Evolutionary conservation across 192 early-diverging fungal genomes (phyloP).

Genomic region (Kappamyces sp.): DNA sequence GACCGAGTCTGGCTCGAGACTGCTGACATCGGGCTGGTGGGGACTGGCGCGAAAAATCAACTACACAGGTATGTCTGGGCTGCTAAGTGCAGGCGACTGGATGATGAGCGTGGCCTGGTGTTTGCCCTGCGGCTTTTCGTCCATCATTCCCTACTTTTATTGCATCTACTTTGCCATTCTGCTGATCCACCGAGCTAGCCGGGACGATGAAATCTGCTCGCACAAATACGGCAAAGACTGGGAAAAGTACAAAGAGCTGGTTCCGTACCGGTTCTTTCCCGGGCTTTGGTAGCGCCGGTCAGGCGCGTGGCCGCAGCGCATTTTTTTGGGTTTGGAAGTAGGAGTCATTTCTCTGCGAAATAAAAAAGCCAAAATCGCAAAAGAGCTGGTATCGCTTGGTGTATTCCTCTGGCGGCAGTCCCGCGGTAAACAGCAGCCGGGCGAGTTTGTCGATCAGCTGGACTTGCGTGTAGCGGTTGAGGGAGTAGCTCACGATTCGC

Average conservation of each 20-base stretch:
- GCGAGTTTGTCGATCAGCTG: too few species aligned
- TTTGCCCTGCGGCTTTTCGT: constrained; percentile 73
- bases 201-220: constrained; percentile 86
- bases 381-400: too few species aligned
- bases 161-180: constrained; percentile 85
- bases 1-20: constrained; percentile 71
- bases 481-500: too few species aligned
- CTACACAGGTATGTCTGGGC: constrained; percentile 57
- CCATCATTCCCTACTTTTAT: constrained; percentile 90
- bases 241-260: constrained; percentile 74
- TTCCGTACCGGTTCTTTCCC: constrained; percentile 83
- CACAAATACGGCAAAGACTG: constrained; percentile 93
- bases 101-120: constrained; percentile 86
- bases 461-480: too few species aligned
- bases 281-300: constrained; percentile 8
- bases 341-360: too few species aligned
- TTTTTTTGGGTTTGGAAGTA: too few species aligned
- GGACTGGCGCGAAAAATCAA: constrained; percentile 90
- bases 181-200: constrained; percentile 78
- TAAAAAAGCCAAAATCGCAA: too few species aligned
- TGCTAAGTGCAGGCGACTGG: constrained; percentile 68
- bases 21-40: constrained; percentile 92
- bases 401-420: too few species aligned
- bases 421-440: too few species aligned
- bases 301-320: too few species aligned